These are phyloP conservation scores for Globisporangium acanthophoron DNA, from an alignment of 352 stramenopile genomes.

Conservation along the genomic window DNA sequence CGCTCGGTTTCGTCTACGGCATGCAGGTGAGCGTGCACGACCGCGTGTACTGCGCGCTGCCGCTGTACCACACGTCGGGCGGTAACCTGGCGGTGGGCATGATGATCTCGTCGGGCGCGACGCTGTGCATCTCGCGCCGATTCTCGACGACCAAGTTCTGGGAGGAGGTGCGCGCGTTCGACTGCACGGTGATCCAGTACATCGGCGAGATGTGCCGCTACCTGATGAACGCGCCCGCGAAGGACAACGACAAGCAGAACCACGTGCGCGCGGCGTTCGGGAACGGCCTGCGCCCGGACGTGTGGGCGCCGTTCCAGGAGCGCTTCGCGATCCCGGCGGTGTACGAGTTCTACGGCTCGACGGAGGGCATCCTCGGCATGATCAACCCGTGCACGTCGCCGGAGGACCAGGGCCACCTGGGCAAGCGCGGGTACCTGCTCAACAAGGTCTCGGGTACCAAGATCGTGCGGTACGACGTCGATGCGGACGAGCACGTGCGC, in stretches of 20 bases:
- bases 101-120: slow-evolving; percentile 71
- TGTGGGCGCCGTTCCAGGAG: slow-evolving; percentile 84
- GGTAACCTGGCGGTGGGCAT: slow-evolving; percentile 78
- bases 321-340: slow-evolving; percentile 83
- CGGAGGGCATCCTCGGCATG: slow-evolving; percentile 81
- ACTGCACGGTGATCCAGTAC: slow-evolving; percentile 85
- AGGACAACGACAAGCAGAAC: slow-evolving; percentile 55
- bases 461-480: slow-evolving; percentile 78
- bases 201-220: slow-evolving; percentile 90
- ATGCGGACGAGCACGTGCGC: slow-evolving; percentile 66
- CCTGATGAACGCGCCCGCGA: slow-evolving; percentile 51
- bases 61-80: slow-evolving; percentile 81
- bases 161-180: slow-evolving; percentile 58
- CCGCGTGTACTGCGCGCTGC: slow-evolving; percentile 74
- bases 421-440: slow-evolving; percentile 48
- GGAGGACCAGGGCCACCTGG: slow-evolving; percentile 61
- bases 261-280: slow-evolving; percentile 81
- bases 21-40: slow-evolving; percentile 55
- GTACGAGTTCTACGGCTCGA: slow-evolving; percentile 92
- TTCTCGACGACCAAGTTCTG: slow-evolving; percentile 78
- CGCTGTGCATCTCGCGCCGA: slow-evolving; percentile 65
- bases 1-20: slow-evolving; percentile 38
- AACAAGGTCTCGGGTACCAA: slow-evolving; percentile 47
- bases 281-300: slow-evolving; percentile 87
- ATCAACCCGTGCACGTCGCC: slow-evolving; percentile 67